Base-by-base conservation (phyloP, 2,329 filamentous ascomycete species). In the Penicillium sp. region DNA sequence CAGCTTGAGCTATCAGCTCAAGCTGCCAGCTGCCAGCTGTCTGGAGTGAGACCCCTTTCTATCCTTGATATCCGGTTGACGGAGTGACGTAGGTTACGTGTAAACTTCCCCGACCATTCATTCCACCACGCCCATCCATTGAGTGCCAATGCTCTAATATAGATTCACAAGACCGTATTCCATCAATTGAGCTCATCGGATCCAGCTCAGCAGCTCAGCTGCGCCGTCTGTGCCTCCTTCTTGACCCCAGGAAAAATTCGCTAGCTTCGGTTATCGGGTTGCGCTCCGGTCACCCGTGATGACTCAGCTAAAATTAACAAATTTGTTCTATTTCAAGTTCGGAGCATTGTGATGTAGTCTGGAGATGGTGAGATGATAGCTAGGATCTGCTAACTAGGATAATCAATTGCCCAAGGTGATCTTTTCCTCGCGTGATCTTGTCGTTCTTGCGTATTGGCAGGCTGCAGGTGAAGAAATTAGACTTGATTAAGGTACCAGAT, bases 231-330 rank as follows among this genome's bases (percentile, higher is more conserved):
- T 26, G 37, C 17, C 21, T n/a, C n/a, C n/a, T n/a, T n/a, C 21
- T 51, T 20, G 30, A 20, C 49, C 53, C 51, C 51, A 34, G 43
- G 42, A 56, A 62, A 58, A 61, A 55, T 46, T 59, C 51, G 45
- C 50, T 59, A 62, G 59, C 55, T 56, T 52, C 56, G 50, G 49
- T 51, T 44, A 49, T 60, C 59, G 57, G 60, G 56, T 54, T 48
- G 51, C 51, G 33, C 40, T 57, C 47, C 60, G 56, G 59, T 49
- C 34, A 17, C 45, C 39, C 48, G 46, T 47, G 13, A 18, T 63
- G 59, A 63, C 49, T 62, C 59, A 62, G 34, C 58, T 49, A 50
- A 59, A 46, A 54, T 56, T 48, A 54, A 54, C 36, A 47, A 51
- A 13, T 24, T 8, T 12, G 26, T 24, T 40, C 23, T 17, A 12